phyloP scores from a whole-genome alignment of 2,329 filamentous ascomycete genomes.

The Nemania diffusa region DNA sequence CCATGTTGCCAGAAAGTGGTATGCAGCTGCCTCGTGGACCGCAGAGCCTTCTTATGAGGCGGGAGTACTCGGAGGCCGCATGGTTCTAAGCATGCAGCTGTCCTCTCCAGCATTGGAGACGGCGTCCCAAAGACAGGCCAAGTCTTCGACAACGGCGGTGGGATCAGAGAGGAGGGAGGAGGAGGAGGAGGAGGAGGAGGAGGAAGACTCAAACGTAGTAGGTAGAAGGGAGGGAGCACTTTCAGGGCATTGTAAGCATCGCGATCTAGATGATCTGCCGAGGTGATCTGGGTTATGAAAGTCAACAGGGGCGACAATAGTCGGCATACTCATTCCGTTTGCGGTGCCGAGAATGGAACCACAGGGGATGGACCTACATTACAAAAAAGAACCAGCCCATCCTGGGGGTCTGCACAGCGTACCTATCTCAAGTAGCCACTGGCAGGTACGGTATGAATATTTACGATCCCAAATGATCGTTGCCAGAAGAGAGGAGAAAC shows the following conservation, averaged over 20 bases:
- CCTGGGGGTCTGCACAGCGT: too few species aligned
- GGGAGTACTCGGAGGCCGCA: slow-evolving; percentile 64
- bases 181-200: neutral
- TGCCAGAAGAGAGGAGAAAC: too few species aligned
- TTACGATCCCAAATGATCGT: too few species aligned
- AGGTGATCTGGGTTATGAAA: neutral
- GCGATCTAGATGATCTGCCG: neutral
- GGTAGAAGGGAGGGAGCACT: neutral
- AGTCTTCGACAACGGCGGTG: slow-evolving; percentile 9
- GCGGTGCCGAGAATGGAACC: neutral
- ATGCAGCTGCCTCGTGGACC: slow-evolving; percentile 57
- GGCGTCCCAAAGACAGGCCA: slow-evolving; percentile 20
- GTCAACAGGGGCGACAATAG: neutral
- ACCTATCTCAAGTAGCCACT: too few species aligned
- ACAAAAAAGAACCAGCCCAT: too few species aligned
- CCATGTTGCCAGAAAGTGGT: slow-evolving; percentile 67
- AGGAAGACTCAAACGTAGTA: neutral
- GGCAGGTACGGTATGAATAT: too few species aligned
- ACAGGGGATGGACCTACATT: too few species aligned
- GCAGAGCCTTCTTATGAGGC: slow-evolving; percentile 51
- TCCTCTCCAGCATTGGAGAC: slow-evolving; percentile 67
- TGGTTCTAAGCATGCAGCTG: slow-evolving; percentile 65
- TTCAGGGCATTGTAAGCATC: slow-evolving; percentile 15
- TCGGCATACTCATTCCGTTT: neutral
- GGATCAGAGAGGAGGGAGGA: neutral